Base-by-base conservation (phyloP, 2,329 filamentous ascomycete genomes). In the Neobulgaria alba region DNA sequence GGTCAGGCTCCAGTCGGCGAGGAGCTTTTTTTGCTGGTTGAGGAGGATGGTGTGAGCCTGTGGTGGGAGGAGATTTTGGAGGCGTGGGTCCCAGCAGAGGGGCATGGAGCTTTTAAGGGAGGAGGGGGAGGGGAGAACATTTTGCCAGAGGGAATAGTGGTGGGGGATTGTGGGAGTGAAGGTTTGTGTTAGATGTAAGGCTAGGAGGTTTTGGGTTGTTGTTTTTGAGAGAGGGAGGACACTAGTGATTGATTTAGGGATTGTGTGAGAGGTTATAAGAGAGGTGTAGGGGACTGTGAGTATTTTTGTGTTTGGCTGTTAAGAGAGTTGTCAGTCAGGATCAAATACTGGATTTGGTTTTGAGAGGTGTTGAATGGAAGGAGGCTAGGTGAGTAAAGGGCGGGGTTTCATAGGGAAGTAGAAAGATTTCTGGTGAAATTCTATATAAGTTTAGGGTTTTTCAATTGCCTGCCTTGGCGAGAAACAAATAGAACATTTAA, bases 121-220 rank as follows among this genome's bases (percentile, higher is more conserved):
- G 5, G 66, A 60, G 2, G 62, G 61, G 0, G 69, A 72, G 0
- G 87, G 86, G 65, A 86, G 79, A 10, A 84, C 74, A 39, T 71
- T 71, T 54, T 72, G 68, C 83, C 84, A 90, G 14, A 66, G 59
- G 0, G 63, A n/a, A n/a, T n/a, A n/a, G n/a, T n/a, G n/a, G n/a
- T n/a, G 54, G 50, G 3, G 56, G 36, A 16, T 61, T 50, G 10
- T 51, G 43, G 4, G 41, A 30, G 44, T 61, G n/a, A n/a, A n/a
- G n/a, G n/a, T n/a, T n/a, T n/a, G n/a, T n/a, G n/a, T n/a, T n/a
- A n/a, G n/a, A n/a, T n/a, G n/a, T n/a, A n/a, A n/a, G n/a, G 86
- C 82, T 5, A 92, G 68, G 29, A 86, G 72, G 19, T 79, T 81
- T 53, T 93, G 86, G 16, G 83, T 71, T 1, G 77, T 73, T 32